Evolutionary conservation across 1,284 basidiomycete species (phyloP).

Genomic region (Flammula alnicola): DNA sequence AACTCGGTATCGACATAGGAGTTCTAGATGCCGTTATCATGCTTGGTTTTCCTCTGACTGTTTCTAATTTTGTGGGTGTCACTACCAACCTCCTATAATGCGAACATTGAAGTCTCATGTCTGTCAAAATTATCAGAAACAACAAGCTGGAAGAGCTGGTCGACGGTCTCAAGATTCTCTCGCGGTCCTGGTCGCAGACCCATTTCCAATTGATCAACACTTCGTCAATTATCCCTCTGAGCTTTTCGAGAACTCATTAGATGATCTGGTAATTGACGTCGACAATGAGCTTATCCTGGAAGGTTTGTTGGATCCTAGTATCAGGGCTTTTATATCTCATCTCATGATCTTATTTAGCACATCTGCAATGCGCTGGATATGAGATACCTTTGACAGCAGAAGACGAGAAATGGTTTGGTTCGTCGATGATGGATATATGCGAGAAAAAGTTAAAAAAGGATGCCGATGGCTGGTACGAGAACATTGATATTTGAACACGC

Average conservation of each 20-base stretch:
- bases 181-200: constrained; percentile 78
- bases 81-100: not conserved
- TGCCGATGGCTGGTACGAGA: constrained; percentile 69
- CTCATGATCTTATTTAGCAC: constrained; percentile 47
- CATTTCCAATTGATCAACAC: constrained; percentile 78
- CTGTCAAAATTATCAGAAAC: constrained; percentile 51
- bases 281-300: constrained; percentile 81
- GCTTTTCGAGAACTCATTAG: constrained; percentile 65
- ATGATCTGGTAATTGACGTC: constrained; percentile 75
- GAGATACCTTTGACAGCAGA: constrained; percentile 82
- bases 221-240: constrained; percentile 77
- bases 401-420: constrained; percentile 80
- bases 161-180: constrained; percentile 83
- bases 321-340: not conserved
- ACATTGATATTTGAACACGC: not conserved
- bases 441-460: constrained; percentile 61
- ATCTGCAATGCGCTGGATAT: constrained; percentile 86
- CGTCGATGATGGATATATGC: constrained; percentile 57
- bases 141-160: constrained; percentile 90
- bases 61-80: constrained; percentile 74
- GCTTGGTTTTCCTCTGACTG: constrained; percentile 82
- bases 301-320: constrained; percentile 31
- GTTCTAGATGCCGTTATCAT: constrained; percentile 88
- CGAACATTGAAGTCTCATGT: constrained; percentile 1
- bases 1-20: constrained; percentile 92